phyloP scores from a whole-genome alignment of 441 rosid genomes.

The Biscutella auriculata region DNA sequence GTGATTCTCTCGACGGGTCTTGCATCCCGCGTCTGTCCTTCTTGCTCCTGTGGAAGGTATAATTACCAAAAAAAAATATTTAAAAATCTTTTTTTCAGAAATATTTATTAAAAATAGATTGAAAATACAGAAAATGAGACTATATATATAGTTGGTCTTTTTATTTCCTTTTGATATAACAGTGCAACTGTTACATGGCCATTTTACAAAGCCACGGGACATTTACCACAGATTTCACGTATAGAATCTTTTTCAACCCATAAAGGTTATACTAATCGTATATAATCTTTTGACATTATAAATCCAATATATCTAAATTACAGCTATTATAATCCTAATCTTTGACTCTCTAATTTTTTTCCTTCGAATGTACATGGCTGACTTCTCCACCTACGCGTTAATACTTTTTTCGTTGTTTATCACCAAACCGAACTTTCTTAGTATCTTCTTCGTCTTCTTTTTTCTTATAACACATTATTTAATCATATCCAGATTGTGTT shows the following conservation, averaged over 20 bases:
- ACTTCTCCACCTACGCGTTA: conserved; percentile 13
- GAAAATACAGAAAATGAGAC: too few relatives aligned
- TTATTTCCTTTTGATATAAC: not conserved
- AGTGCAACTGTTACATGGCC: not conserved
- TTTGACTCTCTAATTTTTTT: not conserved
- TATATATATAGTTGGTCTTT: too few relatives aligned
- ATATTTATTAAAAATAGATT: too few relatives aligned
- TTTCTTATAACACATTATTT: not conserved
- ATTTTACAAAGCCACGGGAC: not conserved
- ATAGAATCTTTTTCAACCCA: too few relatives aligned
- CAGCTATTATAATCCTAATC: conserved; percentile 5
- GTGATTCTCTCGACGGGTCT: too few relatives aligned
- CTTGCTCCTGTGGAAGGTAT: too few relatives aligned
- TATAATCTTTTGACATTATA: too few relatives aligned
- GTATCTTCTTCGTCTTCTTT: not conserved
- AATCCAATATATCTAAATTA: not conserved
- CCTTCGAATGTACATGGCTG: not conserved
- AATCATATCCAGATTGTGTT: not conserved
- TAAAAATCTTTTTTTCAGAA: too few relatives aligned
- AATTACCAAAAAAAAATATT: too few relatives aligned
- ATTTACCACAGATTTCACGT: not conserved
- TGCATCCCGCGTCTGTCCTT: too few relatives aligned
- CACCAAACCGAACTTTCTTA: not conserved
- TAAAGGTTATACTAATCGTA: too few relatives aligned
- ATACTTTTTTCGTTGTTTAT: not conserved